Conservation (phyloP, 2,329 filamentous ascomycete species). For the Fusarium sp. region DNA sequence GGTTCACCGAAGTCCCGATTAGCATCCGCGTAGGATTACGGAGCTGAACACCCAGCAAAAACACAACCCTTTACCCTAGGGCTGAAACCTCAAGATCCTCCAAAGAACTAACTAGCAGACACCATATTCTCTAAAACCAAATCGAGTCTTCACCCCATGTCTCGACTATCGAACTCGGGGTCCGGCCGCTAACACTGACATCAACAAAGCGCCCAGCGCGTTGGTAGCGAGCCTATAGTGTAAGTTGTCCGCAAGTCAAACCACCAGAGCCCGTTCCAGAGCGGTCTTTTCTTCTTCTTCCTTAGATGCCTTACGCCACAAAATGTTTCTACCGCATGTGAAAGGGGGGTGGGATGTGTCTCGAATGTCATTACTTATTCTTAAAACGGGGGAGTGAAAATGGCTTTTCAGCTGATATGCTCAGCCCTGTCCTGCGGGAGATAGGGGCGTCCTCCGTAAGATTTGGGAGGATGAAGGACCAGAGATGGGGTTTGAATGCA, state of each 20-base stretch:
- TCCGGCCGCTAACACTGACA: not conserved
- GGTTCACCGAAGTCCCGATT: not conserved
- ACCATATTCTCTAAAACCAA: not conserved
- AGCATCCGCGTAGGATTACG: not conserved
- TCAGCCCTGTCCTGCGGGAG: slow-evolving; percentile 1
- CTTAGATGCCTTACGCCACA: slow-evolving; percentile 16
- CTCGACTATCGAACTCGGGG: slow-evolving; percentile 8
- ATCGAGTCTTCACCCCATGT: not conserved
- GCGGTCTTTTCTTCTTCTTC: slow-evolving; percentile 5
- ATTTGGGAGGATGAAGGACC: slow-evolving; percentile 10
- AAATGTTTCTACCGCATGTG: not conserved
- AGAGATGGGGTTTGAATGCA: not conserved
- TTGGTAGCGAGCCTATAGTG: slow-evolving; percentile 2
- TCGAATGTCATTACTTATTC: slow-evolving; percentile 10
- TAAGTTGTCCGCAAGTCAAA: not conserved
- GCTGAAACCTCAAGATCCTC: not conserved
- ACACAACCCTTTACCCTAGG: not conserved
- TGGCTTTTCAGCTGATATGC: slow-evolving; percentile 1
- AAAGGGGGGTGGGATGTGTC: slow-evolving; percentile 11
- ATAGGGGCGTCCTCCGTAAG: slow-evolving; percentile 3
- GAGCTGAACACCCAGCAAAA: not conserved
- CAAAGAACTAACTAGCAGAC: not conserved
- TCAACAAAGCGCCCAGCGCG: not conserved
- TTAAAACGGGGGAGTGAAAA: slow-evolving; percentile 33
- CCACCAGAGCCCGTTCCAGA: slow-evolving; percentile 11